A percentile compares a stretch with the other conserved stretches of the same genome.
Conservation (phyloP, 75 land plant genomes). For the Sequoia sempervirens region DNA sequence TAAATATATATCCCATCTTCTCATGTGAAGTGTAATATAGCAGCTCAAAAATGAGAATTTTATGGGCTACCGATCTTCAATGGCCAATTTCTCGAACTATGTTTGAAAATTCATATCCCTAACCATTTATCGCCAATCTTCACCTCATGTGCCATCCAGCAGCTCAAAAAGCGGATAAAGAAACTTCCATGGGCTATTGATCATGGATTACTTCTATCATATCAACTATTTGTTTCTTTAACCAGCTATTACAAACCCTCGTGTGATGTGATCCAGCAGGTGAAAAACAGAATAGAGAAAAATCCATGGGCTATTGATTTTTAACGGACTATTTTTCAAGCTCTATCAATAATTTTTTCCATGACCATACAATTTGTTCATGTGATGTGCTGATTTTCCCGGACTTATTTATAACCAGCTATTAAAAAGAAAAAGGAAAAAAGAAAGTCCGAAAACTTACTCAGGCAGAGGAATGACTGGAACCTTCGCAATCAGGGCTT, state of each 20-base stretch:
- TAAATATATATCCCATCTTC: not conserved
- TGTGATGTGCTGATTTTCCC: not conserved
- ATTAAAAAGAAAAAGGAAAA: not conserved
- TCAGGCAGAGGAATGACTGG: not conserved
- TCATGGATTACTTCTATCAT: not conserved
- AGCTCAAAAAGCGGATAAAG: not conserved
- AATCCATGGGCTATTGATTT: not conserved
- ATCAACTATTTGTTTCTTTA: not conserved
- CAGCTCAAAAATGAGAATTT: not conserved
- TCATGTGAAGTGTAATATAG: not conserved
- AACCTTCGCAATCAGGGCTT: constrained; percentile 56
- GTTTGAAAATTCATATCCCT: not conserved
- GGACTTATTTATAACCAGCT: too few relatives aligned
- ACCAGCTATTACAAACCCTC: not conserved
- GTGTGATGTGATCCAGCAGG: not conserved
- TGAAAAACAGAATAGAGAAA: not conserved
- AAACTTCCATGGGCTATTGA: not conserved
- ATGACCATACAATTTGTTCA: not conserved
- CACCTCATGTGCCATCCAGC: not conserved
- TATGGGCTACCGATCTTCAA: not conserved
- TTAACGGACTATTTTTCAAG: not conserved
- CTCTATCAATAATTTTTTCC: not conserved
- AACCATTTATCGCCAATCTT: not conserved
- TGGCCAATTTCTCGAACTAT: not conserved
- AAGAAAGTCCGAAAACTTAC: not conserved